These are phyloP conservation scores for Gaeumannomyces sp. DNA, from an alignment of 2,329 filamentous ascomycete genomes.

Conservation along the genomic window DNA sequence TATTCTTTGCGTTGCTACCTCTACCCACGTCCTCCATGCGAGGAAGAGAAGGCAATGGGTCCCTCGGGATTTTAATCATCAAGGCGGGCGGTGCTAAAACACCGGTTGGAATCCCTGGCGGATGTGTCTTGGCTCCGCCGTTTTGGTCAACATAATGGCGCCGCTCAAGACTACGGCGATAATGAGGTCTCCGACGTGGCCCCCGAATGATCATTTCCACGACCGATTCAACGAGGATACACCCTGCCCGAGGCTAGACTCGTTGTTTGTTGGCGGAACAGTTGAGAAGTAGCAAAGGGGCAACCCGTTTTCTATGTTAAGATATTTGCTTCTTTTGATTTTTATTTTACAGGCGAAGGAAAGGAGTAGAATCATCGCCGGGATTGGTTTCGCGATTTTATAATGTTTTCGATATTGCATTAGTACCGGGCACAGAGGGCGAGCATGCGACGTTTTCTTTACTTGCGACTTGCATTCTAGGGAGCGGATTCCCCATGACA, in stretches of 20 bases:
- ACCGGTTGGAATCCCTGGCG: background rate
- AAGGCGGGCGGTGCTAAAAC: background rate
- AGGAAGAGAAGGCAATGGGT: background rate
- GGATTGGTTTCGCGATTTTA: background rate
- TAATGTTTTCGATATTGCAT: background rate
- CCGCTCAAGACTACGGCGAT: too few species aligned
- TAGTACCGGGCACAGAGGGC: background rate
- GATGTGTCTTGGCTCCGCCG: too few species aligned
- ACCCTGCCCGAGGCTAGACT: background rate
- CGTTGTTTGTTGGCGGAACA: background rate
- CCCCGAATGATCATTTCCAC: too few species aligned
- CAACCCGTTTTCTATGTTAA: background rate
- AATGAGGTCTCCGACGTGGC: too few species aligned
- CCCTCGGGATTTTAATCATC: background rate
- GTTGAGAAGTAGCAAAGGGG: background rate
- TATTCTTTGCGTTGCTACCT: background rate
- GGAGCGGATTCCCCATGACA: background rate
- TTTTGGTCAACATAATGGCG: too few species aligned
- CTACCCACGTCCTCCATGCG: background rate
- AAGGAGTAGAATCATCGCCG: background rate
- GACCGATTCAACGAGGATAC: too few species aligned
- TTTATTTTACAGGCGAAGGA: background rate
- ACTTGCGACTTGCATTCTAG: background rate
- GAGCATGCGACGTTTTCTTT: background rate
- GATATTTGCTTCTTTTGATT: background rate